These are phyloP conservation scores for Acer yangbiense DNA, from an alignment of 345 rosid genomes.

Conservation along the genomic window DNA sequence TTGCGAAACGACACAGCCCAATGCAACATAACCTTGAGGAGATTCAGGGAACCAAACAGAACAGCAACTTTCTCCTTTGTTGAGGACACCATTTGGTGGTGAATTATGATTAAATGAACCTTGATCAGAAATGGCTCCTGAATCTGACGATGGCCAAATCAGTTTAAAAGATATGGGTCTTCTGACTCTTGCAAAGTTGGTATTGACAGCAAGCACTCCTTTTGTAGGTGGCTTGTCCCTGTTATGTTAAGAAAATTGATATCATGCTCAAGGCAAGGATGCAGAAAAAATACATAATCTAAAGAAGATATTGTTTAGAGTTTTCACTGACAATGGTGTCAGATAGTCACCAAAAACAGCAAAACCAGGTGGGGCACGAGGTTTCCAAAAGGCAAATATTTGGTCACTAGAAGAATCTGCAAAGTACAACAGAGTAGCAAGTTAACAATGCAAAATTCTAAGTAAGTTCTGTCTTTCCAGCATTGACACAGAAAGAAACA, in stretches of 20 bases:
- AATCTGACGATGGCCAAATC: slow-evolving; percentile 64
- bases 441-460: slow-evolving; percentile 24
- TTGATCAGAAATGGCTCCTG: slow-evolving; percentile 43
- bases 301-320: slow-evolving; percentile 16
- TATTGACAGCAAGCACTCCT: slow-evolving; percentile 88
- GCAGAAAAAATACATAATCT: slow-evolving; percentile 3
- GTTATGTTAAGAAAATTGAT: slow-evolving; percentile 35
- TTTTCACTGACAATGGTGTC: slow-evolving; percentile 76
- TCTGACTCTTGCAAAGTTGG: slow-evolving; percentile 75
- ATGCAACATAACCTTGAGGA: slow-evolving; percentile 84
- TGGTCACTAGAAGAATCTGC: slow-evolving; percentile 70
- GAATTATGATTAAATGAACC: slow-evolving; percentile 21
- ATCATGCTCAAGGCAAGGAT: slow-evolving; percentile 6
- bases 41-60: slow-evolving; percentile 96
- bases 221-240: slow-evolving; percentile 98
- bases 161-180: slow-evolving; percentile 78
- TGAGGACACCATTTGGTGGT: slow-evolving; percentile 16
- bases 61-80: slow-evolving; percentile 44
- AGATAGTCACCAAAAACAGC: slow-evolving; percentile 93
- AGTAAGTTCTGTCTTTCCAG: background rate
- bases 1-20: slow-evolving; percentile 80
- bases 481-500: slow-evolving; percentile 3
- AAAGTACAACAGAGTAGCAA: slow-evolving; percentile 26
- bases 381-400: slow-evolving; percentile 84
- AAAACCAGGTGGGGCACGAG: slow-evolving; percentile 94